phyloP scores from a whole-genome alignment of 306 rosid genomes.

The Cicer chorassanicum region DNA sequence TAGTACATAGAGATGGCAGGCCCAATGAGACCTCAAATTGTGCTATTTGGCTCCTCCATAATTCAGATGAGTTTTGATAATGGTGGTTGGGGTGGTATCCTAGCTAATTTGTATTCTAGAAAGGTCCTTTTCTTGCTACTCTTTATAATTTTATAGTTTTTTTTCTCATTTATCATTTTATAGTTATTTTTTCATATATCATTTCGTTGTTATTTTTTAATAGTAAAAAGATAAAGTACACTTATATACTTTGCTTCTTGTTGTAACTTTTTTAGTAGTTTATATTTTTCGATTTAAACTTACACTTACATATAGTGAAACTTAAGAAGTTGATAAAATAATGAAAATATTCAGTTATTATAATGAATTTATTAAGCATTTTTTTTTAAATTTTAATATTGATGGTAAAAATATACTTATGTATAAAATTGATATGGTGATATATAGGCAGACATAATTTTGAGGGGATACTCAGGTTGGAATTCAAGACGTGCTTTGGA shows the following conservation, averaged over 20 bases:
- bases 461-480: conserved; percentile 87
- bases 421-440: background rate
- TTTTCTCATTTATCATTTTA: background rate
- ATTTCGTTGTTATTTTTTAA: background rate
- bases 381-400: background rate
- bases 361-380: no score
- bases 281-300: background rate
- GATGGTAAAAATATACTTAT: background rate
- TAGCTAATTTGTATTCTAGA: conserved; percentile 69
- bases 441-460: conserved; percentile 71
- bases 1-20: conserved; percentile 61
- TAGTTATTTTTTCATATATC: background rate
- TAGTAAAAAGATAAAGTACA: no score
- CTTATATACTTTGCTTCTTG: background rate
- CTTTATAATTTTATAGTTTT: no score
- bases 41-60: conserved; percentile 88
- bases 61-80: conserved; percentile 59
- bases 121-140: conserved; percentile 49
- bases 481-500: conserved; percentile 78
- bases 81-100: conserved; percentile 84
- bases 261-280: background rate
- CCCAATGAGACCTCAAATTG: conserved; percentile 80
- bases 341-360: background rate
- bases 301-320: background rate
- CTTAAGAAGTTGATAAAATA: background rate